Conservation (phyloP, 345 rosid species). For the Noccaea bulbosa region DNA sequence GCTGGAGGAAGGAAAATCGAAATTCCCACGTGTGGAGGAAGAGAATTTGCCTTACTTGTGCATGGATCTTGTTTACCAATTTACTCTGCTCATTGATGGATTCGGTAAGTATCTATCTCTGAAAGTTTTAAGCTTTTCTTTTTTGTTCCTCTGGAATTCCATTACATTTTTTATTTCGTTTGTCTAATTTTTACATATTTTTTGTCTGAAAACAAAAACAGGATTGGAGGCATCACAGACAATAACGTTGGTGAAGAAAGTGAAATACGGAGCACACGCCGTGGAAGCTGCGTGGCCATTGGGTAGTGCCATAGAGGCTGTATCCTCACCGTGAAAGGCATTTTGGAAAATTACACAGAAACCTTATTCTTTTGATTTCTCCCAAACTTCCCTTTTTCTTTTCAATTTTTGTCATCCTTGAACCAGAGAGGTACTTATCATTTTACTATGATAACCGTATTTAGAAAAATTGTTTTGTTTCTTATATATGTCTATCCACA, state of each 20-base stretch:
- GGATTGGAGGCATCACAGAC: constrained; percentile 78
- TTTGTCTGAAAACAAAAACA: no score
- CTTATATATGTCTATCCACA: neutral
- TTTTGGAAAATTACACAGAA: constrained; percentile 30
- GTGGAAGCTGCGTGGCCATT: constrained; percentile 99
- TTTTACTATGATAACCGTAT: constrained; percentile 11
- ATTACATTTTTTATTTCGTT: no score
- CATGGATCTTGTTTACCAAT: constrained; percentile 94
- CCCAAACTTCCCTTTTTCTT: neutral
- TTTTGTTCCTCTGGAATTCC: no score
- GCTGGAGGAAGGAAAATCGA: constrained; percentile 62
- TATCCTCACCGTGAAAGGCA: constrained; percentile 51
- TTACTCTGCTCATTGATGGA: constrained; percentile 79
- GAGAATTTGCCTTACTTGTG: constrained; percentile 73
- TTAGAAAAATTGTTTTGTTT: constrained; percentile 18
- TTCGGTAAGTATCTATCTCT: constrained; percentile 61
- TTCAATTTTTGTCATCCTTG: constrained; percentile 11
- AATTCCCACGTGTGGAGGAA: constrained; percentile 55
- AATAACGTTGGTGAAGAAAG: constrained; percentile 83
- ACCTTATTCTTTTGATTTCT: constrained; percentile 35
- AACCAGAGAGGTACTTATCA: constrained; percentile 13
- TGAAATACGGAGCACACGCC: constrained; percentile 59
- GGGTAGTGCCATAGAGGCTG: constrained; percentile 96
- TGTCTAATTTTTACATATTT: no score
- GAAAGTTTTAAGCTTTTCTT: neutral